Evolutionary conservation across 768 basidiomycete genomes (phyloP).

Genomic region (Russula abietina): DNA sequence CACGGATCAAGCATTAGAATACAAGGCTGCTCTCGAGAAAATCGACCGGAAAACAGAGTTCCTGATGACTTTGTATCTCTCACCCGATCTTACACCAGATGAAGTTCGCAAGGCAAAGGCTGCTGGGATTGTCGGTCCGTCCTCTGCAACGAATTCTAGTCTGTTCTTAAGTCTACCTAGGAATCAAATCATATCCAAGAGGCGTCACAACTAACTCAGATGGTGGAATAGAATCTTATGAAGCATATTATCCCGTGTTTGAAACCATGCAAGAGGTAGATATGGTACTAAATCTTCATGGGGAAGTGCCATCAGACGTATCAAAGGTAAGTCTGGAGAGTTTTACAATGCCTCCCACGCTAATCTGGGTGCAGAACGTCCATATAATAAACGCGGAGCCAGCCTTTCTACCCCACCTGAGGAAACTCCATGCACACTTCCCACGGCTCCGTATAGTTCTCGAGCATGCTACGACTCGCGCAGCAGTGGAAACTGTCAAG

Average conservation of each 20-base stretch:
- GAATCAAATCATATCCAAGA: constrained; percentile 95
- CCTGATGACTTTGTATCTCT: constrained; percentile 96
- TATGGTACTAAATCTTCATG: constrained; percentile 95
- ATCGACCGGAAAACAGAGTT: constrained; percentile 79
- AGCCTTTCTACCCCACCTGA: constrained; percentile 81
- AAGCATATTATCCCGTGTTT: constrained; percentile 88
- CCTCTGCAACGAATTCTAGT: neutral
- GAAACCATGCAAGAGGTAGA: constrained; percentile 88
- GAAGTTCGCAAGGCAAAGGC: constrained; percentile 84
- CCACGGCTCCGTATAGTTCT: constrained; percentile 91
- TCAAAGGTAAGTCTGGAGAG: constrained; percentile 39
- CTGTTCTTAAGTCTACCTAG: constrained; percentile 27
- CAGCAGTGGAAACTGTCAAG: constrained; percentile 83
- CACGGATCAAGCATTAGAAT: constrained; percentile 72
- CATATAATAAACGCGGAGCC: constrained; percentile 93
- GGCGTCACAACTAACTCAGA: constrained; percentile 98
- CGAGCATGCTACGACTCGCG: constrained; percentile 92
- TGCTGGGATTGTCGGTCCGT: constrained; percentile 66
- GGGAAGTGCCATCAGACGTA: constrained; percentile 90
- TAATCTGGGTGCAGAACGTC: constrained; percentile 51
- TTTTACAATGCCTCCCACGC: neutral
- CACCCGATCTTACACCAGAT: constrained; percentile 80
- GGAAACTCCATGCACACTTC: constrained; percentile 73
- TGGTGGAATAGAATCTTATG: constrained; percentile 93
- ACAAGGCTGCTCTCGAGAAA: constrained; percentile 65